Evolutionary conservation across 2,329 filamentous ascomycete species (phyloP).

Genomic region (Dichotomopilus funicola): DNA sequence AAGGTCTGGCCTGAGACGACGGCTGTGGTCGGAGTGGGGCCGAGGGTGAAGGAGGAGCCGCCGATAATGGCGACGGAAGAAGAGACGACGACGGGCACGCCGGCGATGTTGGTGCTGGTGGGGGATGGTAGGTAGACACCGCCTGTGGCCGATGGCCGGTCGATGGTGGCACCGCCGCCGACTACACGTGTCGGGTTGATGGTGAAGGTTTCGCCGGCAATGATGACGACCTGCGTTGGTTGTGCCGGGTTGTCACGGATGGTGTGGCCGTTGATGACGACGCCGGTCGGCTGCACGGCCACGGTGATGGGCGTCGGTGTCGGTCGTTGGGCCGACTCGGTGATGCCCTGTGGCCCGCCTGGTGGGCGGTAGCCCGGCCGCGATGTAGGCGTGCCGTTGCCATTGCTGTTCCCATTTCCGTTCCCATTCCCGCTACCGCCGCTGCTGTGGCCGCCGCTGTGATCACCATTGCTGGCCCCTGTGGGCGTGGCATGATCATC

Average conservation of each 20-base stretch:
- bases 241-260: conserved; percentile 34
- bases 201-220: conserved; percentile 39
- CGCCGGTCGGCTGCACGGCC: conserved; percentile 37
- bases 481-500: conserved; percentile 17
- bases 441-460: too few relatives aligned
- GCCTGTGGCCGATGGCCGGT: conserved; percentile 32
- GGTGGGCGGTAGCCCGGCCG: conserved; percentile 16
- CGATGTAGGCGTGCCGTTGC: neutral
- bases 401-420: too few relatives aligned
- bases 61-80: conserved; percentile 37
- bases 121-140: conserved; percentile 29
- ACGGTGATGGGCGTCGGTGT: conserved; percentile 32
- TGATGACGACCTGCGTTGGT: conserved; percentile 37
- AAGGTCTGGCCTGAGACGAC: conserved; percentile 38
- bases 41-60: conserved; percentile 37
- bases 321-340: neutral
- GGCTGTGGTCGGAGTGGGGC: conserved; percentile 33
- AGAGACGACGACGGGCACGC: conserved; percentile 36
- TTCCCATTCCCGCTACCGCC: too few relatives aligned
- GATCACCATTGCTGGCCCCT: neutral
- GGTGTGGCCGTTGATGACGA: conserved; percentile 43
- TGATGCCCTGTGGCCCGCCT: conserved; percentile 1
- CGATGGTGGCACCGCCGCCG: conserved; percentile 39
- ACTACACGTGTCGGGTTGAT: conserved; percentile 42
- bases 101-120: conserved; percentile 34